Percentiles rank a stretch among this genome's conserved stretches.
These are phyloP conservation scores for Cryptococcus hybrid DNA, from an alignment of 1,284 basidiomycete genomes.

Conservation along the genomic window DNA sequence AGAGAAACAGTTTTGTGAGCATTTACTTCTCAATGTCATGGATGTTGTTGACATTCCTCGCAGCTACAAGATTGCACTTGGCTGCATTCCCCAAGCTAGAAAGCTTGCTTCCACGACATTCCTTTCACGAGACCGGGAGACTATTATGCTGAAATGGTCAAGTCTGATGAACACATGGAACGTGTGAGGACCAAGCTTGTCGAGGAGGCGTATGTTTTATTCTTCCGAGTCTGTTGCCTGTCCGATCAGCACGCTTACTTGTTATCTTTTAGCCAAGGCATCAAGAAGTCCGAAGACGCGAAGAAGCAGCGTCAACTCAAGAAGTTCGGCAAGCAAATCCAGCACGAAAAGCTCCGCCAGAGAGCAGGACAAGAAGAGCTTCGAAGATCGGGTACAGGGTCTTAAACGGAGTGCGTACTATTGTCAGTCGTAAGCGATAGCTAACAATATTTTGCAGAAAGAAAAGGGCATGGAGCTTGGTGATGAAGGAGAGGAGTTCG, in stretches of 20 bases:
- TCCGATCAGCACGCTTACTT: conserved; percentile 2
- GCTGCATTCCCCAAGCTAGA: conserved; percentile 72
- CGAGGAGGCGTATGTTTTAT: conserved; percentile 63
- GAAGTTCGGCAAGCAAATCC: conserved; percentile 97
- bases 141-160: conserved; percentile 99
- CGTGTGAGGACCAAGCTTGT: conserved; percentile 86
- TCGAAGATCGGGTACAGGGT: conserved; percentile 76
- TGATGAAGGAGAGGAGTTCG: conserved; percentile 64
- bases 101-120: conserved; percentile 65
- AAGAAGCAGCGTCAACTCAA: conserved; percentile 91
- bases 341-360: conserved; percentile 79
- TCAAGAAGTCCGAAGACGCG: conserved; percentile 90
- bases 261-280: conserved; percentile 55
- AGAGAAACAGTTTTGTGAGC: conserved; percentile 91
- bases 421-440: too few species aligned
- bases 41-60: conserved; percentile 1
- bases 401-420: conserved; percentile 76
- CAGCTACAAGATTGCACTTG: conserved; percentile 94
- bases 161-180: conserved; percentile 97
- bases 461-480: conserved; percentile 77
- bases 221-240: conserved; percentile 58
- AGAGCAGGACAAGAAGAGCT: conserved; percentile 73
- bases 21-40: not conserved
- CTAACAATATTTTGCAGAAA: conserved; percentile 55
- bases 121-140: conserved; percentile 91